A percentile compares a stretch with the other conserved stretches of the same genome.
These are phyloP conservation scores for Myriosclerotinia curreyana DNA, from an alignment of 2,329 filamentous ascomycete species.

Conservation along the genomic window DNA sequence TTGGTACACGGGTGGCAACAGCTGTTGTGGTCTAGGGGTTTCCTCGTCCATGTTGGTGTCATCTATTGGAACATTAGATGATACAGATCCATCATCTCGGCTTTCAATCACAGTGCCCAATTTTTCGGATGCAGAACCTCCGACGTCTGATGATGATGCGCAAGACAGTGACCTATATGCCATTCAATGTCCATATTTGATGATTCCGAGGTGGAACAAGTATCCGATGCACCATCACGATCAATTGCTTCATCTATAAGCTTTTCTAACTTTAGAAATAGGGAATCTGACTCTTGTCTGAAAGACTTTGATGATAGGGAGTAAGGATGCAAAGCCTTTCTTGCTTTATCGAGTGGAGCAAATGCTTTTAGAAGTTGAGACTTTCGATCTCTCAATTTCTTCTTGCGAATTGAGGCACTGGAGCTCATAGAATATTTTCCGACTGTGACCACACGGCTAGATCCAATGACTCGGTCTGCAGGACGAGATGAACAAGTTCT, in stretches of 20 bases:
- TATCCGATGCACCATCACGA: background rate
- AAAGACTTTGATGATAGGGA: background rate
- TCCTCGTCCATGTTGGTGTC: background rate
- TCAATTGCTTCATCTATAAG: background rate
- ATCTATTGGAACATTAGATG: no score
- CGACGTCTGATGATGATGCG: background rate
- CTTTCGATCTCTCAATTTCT: background rate
- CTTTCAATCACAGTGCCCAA: background rate
- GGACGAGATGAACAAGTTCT: accelerated
- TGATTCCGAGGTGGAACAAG: background rate
- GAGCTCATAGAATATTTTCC: no score
- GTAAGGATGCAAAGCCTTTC: background rate
- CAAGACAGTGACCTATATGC: background rate
- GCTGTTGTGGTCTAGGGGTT: background rate
- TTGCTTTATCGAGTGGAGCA: background rate
- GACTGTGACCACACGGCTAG: background rate
- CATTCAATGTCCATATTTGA: no score
- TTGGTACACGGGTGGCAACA: background rate
- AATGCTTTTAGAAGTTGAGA: background rate
- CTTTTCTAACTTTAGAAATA: background rate
- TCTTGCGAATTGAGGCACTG: background rate
- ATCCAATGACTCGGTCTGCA: background rate
- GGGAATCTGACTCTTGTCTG: background rate
- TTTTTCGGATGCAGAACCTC: background rate
- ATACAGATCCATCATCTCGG: no score